Evolutionary conservation across 2,329 filamentous ascomycete genomes (phyloP), one percentile per base, ranked within the genome.

Genomic region (Curvularia sp.): DNA sequence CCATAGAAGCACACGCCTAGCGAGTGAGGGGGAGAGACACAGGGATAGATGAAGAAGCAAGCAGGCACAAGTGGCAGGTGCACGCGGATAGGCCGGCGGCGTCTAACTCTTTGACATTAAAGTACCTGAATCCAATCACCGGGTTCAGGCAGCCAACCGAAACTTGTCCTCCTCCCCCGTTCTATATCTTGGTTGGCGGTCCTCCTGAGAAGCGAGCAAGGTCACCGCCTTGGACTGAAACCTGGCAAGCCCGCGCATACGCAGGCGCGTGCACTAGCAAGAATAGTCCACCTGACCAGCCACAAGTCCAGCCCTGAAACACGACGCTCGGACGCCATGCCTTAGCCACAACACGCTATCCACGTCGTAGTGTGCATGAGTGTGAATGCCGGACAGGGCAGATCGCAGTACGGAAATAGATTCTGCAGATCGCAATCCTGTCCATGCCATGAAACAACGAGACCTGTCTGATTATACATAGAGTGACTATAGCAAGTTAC

Each of bases 81-180:
- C 60, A 68, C 57, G 59, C 68, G 68, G 66, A 21, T 63, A 65
- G 15, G 51, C 60, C 68, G 66, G 66, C 66, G 38, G 66, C 66
- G 38, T 56, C 36, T 53, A 51, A 53, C 47, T 55, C 46, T 21
- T 47, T 54, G 36, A 47, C 43, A 57, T 61, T 60, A 59, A 59
- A 61, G 53, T 61, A 61, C 58, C 41, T 46, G 36, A 54, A 27
- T 54, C 51, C 54, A 64, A 53, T 51, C 63, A 58, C 53, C 52
- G 50, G 50, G 57, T 47, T 34, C 49, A 49, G 28, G 49, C 55
- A 53, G 51, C 28, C 25, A 42, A 38, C 46, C 48, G 27, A 59
- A 38, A 45, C 48, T 38, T 38, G 21, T 41, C 39, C 32, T 23
- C 42, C 15, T 45, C 41, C 38, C 36, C 53, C 55, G 30, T 56